A percentile compares a stretch with the other conserved stretches of the same genome.
Conservation (phyloP, 345 rosid species). For the Arabidopsis arenosa region DNA sequence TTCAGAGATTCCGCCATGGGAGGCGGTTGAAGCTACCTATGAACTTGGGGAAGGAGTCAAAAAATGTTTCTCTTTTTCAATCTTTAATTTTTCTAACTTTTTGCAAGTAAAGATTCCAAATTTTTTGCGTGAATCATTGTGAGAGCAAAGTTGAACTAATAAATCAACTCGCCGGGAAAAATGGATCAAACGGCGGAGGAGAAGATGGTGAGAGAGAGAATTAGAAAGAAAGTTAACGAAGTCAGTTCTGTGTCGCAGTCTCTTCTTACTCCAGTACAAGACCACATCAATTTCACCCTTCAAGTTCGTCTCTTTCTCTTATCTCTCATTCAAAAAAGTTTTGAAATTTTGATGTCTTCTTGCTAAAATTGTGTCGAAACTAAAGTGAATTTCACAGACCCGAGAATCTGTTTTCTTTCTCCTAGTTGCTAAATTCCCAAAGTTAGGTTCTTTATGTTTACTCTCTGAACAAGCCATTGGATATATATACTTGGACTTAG, state of each 20-base stretch:
- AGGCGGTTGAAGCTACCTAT: constrained; percentile 17
- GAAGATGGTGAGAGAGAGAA: constrained; percentile 67
- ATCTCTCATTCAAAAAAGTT: background rate
- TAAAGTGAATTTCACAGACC: background rate
- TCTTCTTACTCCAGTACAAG: constrained; percentile 77
- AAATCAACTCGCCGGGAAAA: constrained; percentile 45
- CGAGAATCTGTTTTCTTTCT: background rate
- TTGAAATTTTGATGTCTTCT: background rate
- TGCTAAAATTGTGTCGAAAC: background rate
- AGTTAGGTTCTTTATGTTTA: constrained; percentile 13
- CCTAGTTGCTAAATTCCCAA: background rate
- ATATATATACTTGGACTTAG: no score
- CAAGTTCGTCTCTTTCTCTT: constrained; percentile 55
- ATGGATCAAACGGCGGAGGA: constrained; percentile 75
- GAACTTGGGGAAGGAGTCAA: constrained; percentile 26
- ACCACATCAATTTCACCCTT: constrained; percentile 89
- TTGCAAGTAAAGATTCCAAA: constrained; percentile 18
- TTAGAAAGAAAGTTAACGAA: constrained; percentile 66
- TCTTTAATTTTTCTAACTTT: background rate
- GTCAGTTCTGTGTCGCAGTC: constrained; percentile 73
- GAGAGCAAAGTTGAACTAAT: background rate
- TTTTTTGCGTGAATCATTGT: constrained; percentile 4
- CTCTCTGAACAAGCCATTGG: background rate
- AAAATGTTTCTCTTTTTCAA: background rate
- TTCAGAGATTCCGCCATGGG: constrained; percentile 22